These are phyloP conservation scores for Populus deltoides DNA, from an alignment of 345 rosid species.

Conservation along the genomic window DNA sequence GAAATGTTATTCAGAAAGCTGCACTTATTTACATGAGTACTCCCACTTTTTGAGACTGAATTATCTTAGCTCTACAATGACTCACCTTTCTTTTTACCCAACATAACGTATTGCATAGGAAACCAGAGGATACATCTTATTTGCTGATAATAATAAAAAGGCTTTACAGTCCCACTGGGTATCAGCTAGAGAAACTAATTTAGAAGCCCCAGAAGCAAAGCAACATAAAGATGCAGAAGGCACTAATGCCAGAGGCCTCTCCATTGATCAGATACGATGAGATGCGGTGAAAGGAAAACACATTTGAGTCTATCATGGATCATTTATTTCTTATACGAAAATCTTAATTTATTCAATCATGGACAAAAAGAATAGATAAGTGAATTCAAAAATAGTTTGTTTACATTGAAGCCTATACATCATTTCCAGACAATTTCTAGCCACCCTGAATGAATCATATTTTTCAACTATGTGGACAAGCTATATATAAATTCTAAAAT, in stretches of 20 bases:
- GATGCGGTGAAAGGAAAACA: background rate
- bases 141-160: background rate
- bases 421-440: background rate
- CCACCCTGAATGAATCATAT: background rate
- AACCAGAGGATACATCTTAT: conserved; percentile 1
- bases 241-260: background rate
- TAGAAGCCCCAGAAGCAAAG: background rate
- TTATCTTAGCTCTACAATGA: background rate
- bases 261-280: background rate
- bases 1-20: background rate
- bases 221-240: background rate
- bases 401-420: background rate
- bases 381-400: background rate
- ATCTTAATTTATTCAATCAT: background rate
- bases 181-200: background rate
- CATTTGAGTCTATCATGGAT: background rate
- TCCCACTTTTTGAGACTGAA: background rate
- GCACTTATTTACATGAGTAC: background rate
- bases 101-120: background rate
- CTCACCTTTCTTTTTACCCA: background rate
- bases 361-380: background rate
- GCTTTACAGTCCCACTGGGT: background rate
- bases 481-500: background rate
- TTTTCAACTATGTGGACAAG: background rate
- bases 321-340: background rate